Evolutionary conservation across 2,329 filamentous ascomycete species (phyloP), one percentile per base, ranked within the genome.

Genomic region (Paraphoma sp.): DNA sequence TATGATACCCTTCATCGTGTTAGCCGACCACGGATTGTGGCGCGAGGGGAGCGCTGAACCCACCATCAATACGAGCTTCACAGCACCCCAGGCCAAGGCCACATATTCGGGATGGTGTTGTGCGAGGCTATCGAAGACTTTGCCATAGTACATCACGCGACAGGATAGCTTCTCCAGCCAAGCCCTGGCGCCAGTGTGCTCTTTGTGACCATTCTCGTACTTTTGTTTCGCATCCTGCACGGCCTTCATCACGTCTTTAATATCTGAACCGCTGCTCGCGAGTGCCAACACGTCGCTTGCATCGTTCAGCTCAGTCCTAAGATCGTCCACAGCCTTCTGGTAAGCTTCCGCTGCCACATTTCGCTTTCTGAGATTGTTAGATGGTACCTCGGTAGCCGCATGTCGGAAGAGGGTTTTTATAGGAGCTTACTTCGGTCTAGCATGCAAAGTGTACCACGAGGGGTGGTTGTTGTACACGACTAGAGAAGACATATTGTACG

Each of bases 81-180:
- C 60, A 7, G 69, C 57, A 2, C 70, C 71, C 69, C 70, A 74
- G 1, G 60, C 70, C 16, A 75, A 46, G 3, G 68, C 59, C 6
- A 70, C 64, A 41, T 72, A 74, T 48, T 74, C 69, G 7, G 71
- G 69, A 57, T 74, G 70, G 45, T 72, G 68, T 55, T 73, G 67
- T 6, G 60, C 59, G 23, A 72, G 38, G 5, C 59, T 56, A 52
- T 72, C 69, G 31, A 72, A 51, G 5, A 71, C 53, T 8, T 57
- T 48, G n/a, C 64, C 64, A 53, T 71, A 72, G 23, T 60, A 58
- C 48, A 56, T 48, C 18, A 40, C 47, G 16, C 29, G 49, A 45
- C 18, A 11, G 16, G 48, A 53, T 4, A 53, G 38, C 31, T 33
- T 48, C 31, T 53, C 51, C 7, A 53, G 43, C 44, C 43, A 53